Percentiles rank a stretch among this genome's conserved stretches.
These are phyloP conservation scores for Zancudomyces culisetae DNA, from an alignment of 371 early-diverging fungal species.

Conservation along the genomic window DNA sequence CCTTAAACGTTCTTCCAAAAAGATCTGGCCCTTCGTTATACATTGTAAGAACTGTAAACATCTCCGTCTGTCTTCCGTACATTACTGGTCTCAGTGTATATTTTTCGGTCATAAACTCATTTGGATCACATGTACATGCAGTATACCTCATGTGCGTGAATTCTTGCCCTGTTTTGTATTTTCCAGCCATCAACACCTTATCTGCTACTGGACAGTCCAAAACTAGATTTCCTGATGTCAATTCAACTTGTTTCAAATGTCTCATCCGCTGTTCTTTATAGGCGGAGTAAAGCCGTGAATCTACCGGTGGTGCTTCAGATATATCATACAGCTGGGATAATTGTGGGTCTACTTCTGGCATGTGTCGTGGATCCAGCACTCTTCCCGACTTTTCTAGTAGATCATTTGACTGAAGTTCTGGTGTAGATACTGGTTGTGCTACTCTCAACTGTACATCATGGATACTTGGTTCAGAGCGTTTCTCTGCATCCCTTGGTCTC, in stretches of 20 bases:
- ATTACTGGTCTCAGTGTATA: constrained; percentile 66
- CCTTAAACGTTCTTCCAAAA: constrained; percentile 62
- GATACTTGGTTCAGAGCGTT: neutral
- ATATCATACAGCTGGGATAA: constrained; percentile 22
- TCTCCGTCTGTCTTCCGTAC: constrained; percentile 57
- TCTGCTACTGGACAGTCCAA: constrained; percentile 44
- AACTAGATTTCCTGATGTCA: constrained; percentile 46
- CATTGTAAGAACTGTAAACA: constrained; percentile 80
- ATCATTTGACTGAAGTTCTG: neutral
- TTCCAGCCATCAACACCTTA: constrained; percentile 29
- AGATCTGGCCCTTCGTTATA: constrained; percentile 80
- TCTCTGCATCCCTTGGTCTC: neutral
- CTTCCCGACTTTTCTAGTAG: neutral
- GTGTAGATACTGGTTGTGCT: neutral
- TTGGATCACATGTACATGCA: constrained; percentile 63
- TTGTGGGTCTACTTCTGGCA: constrained; percentile 18
- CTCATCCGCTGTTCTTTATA: constrained; percentile 26
- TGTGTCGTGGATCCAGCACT: constrained; percentile 20
- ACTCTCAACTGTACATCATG: neutral
- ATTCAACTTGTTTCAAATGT: constrained; percentile 26
- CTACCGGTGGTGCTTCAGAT: constrained; percentile 23
- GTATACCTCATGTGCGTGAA: constrained; percentile 61
- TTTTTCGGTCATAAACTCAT: constrained; percentile 46
- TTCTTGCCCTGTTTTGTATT: constrained; percentile 35
- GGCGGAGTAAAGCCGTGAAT: constrained; percentile 26